Conservation (phyloP, 1,139 yeast genomes). For the Diutina pseudorugosa region DNA sequence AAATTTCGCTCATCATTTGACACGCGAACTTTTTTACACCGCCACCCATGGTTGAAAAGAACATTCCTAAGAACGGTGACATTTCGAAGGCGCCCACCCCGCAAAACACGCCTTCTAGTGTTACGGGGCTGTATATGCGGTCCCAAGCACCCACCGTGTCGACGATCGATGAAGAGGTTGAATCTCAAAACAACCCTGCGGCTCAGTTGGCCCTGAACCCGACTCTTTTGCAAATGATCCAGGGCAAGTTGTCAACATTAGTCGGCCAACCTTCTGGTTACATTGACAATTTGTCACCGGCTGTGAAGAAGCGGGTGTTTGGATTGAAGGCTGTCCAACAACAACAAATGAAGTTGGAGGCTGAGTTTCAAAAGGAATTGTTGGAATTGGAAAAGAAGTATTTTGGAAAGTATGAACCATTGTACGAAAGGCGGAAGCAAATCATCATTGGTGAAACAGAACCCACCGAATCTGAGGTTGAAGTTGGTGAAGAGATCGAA, state of each 20-base stretch:
- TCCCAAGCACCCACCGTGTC: slow-evolving; percentile 64
- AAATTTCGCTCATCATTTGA: neutral
- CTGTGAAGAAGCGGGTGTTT: slow-evolving; percentile 63
- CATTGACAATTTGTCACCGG: slow-evolving; percentile 63
- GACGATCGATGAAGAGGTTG: slow-evolving; percentile 62
- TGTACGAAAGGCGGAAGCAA: slow-evolving; percentile 62
- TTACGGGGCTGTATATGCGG: slow-evolving; percentile 63
- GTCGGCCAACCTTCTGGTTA: slow-evolving; percentile 87
- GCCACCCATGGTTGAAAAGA: slow-evolving; percentile 2
- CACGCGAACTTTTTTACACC: neutral
- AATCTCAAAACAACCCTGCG: slow-evolving; percentile 13
- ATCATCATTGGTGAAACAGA: slow-evolving; percentile 63
- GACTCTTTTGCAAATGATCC: slow-evolving; percentile 71
- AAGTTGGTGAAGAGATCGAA: slow-evolving; percentile 58
- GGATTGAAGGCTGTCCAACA: slow-evolving; percentile 82
- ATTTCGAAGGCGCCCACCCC: slow-evolving; percentile 96
- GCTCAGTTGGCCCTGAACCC: slow-evolving; percentile 61
- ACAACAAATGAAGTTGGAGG: slow-evolving; percentile 73
- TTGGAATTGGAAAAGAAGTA: slow-evolving; percentile 78
- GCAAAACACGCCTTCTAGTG: slow-evolving; percentile 94
- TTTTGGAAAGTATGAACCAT: slow-evolving; percentile 61
- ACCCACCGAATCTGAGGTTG: slow-evolving; percentile 71
- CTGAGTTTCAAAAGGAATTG: slow-evolving; percentile 83
- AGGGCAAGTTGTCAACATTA: slow-evolving; percentile 75
- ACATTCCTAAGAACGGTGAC: slow-evolving; percentile 55